These are phyloP conservation scores for Onygena corvina DNA, from an alignment of 2,329 filamentous ascomycete genomes.

Conservation along the genomic window DNA sequence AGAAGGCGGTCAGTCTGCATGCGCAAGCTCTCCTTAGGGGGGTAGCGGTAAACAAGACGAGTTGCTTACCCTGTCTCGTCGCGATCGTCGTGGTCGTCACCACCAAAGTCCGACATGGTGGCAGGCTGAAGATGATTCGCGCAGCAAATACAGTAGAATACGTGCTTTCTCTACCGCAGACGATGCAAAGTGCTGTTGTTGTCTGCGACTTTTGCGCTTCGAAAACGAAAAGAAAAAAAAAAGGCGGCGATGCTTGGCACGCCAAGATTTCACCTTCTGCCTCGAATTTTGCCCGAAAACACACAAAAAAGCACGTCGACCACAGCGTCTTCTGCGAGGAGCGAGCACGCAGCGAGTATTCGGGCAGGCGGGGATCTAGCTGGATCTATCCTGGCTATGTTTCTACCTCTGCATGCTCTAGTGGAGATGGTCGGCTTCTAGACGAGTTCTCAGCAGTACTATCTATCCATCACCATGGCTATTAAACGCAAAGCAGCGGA, in stretches of 20 bases:
- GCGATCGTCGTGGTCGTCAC: conserved; percentile 52
- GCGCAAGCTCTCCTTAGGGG: too few relatives aligned
- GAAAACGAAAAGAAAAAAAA: not conserved
- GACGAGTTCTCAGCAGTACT: not conserved
- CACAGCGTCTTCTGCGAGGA: not conserved
- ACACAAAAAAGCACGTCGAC: not conserved
- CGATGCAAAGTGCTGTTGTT: not conserved
- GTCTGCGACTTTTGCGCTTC: not conserved
- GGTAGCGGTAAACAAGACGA: not conserved
- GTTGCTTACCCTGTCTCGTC: conserved; percentile 45
- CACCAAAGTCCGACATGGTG: conserved; percentile 62
- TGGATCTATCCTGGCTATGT: not conserved
- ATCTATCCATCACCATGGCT: conserved; percentile 20
- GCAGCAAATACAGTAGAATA: not conserved
- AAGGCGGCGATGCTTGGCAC: not conserved
- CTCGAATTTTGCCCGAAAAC: not conserved
- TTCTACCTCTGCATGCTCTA: not conserved
- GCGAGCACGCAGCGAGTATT: not conserved
- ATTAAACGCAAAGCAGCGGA: conserved; percentile 26
- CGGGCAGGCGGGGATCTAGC: not conserved
- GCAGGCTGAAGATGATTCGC: conserved; percentile 8
- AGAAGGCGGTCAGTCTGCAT: not conserved
- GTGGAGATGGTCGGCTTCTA: not conserved
- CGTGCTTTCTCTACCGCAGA: not conserved
- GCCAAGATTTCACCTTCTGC: conserved; percentile 10